Evolutionary conservation across 2,329 filamentous ascomycete genomes (phyloP).

Genomic region (Paraconiothyrium sp.): DNA sequence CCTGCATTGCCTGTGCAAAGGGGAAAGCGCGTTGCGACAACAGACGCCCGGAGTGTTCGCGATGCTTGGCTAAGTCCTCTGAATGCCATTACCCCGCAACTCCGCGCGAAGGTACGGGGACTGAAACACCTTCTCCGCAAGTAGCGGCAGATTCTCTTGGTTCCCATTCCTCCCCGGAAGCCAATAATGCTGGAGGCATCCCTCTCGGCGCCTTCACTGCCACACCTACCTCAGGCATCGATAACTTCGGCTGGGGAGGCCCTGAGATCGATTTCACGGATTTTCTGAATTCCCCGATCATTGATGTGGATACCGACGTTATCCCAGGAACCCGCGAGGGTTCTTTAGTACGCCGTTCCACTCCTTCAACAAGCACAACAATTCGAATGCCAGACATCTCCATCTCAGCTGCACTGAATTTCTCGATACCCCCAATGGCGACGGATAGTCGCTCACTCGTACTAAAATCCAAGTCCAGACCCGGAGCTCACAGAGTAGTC

Average conservation of each 20-base stretch:
- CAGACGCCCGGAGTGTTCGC: conserved; percentile 2
- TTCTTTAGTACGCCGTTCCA: conserved; percentile 26
- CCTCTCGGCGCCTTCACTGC: not conserved
- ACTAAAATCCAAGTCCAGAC: conserved; percentile 32
- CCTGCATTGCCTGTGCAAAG: conserved; percentile 41
- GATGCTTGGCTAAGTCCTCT: conserved; percentile 35
- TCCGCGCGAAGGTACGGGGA: conserved; percentile 3
- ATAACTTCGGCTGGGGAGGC: conserved; percentile 29
- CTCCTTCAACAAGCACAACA: conserved; percentile 19
- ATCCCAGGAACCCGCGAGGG: conserved; percentile 15
- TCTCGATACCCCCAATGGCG: conserved; percentile 37
- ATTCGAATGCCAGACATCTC: not conserved
- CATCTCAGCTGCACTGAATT: conserved; percentile 16
- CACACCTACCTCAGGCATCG: not conserved
- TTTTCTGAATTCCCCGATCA: conserved; percentile 26
- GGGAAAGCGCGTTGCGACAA: conserved; percentile 10
- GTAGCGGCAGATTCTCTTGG: not conserved
- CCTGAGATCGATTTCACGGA: conserved; percentile 29
- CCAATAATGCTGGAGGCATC: not conserved
- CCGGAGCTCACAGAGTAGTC: conserved; percentile 45
- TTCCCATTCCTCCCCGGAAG: not conserved
- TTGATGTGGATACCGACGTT: conserved; percentile 22
- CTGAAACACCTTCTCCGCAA: not conserved
- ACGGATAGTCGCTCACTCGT: conserved; percentile 37
- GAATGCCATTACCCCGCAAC: conserved; percentile 50